Evolutionary conservation across 176 grass and related monocot genomes (phyloP).

Genomic region (Luzula sylvatica): DNA sequence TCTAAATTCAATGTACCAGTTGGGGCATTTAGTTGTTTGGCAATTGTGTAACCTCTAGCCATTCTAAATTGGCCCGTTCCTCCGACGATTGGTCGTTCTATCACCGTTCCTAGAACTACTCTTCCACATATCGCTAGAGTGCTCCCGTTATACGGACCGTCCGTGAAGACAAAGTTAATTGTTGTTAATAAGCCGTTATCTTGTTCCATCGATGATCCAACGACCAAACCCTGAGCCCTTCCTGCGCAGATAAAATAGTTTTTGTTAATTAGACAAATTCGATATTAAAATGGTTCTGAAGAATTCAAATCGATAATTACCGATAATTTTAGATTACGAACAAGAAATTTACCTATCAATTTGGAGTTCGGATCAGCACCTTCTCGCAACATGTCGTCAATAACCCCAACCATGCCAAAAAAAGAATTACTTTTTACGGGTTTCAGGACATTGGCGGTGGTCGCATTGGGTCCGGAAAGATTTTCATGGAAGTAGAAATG

Average conservation of each 20-base stretch:
- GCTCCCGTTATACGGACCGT: neutral
- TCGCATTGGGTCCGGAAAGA: constrained; percentile 13
- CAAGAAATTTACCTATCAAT: constrained; percentile 12
- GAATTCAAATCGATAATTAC: neutral
- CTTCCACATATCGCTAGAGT: constrained; percentile 3
- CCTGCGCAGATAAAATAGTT: neutral
- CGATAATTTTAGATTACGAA: neutral
- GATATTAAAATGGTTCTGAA: neutral
- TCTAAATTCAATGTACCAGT: no score
- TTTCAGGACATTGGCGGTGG: neutral
- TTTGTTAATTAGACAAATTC: neutral
- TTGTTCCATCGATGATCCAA: neutral
- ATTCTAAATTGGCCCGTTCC: constrained; percentile 15
- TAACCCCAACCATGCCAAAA: neutral
- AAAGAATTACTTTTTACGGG: neutral
- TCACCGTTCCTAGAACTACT: neutral
- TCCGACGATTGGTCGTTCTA: constrained; percentile 7
- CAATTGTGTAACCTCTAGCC: constrained; percentile 3
- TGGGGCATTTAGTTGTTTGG: no score
- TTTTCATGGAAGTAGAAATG: constrained; percentile 28
- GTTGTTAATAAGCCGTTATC: neutral
- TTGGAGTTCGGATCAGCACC: constrained; percentile 3
- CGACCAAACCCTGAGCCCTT: constrained; percentile 12
- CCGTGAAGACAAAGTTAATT: constrained; percentile 14
- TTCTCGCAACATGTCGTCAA: constrained; percentile 15